A percentile compares a stretch with the other conserved stretches of the same genome.
These are phyloP conservation scores for Rhodomyrtus tomentosa DNA, from an alignment of 345 rosid species.

Conservation along the genomic window DNA sequence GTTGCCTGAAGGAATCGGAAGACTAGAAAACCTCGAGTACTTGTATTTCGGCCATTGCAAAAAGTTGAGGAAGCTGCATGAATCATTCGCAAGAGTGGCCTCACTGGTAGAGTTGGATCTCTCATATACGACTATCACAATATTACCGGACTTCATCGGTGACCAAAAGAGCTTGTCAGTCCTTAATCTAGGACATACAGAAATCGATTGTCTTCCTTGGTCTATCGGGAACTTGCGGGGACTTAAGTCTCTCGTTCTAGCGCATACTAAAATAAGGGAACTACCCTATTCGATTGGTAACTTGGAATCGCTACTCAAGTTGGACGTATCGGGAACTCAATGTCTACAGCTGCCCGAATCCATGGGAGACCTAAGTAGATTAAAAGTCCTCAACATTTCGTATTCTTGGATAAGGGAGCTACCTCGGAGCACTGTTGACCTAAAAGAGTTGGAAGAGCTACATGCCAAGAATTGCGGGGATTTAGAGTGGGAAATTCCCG, in stretches of 20 bases:
- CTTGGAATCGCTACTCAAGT: no score
- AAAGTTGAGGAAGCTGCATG: neutral
- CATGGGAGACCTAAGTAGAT: no score
- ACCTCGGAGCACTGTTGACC: no score
- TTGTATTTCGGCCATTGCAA: accelerated
- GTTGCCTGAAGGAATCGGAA: neutral
- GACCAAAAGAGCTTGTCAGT: neutral
- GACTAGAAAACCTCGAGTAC: neutral
- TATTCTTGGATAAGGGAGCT: no score
- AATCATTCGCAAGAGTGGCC: neutral
- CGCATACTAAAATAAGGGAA: neutral
- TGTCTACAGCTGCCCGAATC: no score
- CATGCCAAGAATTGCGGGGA: no score
- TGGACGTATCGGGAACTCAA: no score
- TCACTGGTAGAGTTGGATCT: neutral
- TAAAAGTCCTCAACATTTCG: no score
- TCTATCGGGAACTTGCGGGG: neutral
- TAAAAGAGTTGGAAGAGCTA: no score
- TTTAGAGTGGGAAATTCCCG: neutral
- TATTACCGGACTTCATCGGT: neutral
- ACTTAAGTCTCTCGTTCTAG: neutral
- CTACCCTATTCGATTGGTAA: no score
- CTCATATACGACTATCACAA: neutral
- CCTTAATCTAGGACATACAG: neutral
- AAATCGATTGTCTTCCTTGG: neutral